Evolutionary conservation across 768 basidiomycete species (phyloP).

Genomic region (Podaxis carcinomalis): DNA sequence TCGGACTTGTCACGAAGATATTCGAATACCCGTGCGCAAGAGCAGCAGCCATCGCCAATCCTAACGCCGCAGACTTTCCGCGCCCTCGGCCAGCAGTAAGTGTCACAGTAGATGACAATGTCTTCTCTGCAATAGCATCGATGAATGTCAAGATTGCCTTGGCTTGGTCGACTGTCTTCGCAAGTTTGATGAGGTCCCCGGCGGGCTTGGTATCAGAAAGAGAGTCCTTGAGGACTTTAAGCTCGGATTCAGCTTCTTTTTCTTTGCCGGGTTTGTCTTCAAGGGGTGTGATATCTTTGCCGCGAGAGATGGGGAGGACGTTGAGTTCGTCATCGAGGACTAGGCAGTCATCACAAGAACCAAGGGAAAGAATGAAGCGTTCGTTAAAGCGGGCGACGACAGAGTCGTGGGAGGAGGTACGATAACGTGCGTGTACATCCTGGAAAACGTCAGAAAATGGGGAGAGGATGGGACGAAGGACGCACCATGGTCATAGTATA

Average conservation of each 20-base stretch:
- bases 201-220: conserved; percentile 82
- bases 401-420: conserved; percentile 85
- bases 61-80: conserved; percentile 96
- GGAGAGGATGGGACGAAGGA: neutral
- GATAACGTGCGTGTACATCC: conserved; percentile 95
- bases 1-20: conserved; percentile 96
- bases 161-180: conserved; percentile 92
- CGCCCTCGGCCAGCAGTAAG: conserved; percentile 93
- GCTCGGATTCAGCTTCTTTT: conserved; percentile 50
- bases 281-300: conserved; percentile 83
- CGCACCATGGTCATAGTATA: conserved; percentile 84
- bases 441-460: conserved; percentile 24
- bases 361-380: conserved; percentile 95
- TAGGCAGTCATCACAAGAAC: conserved; percentile 88
- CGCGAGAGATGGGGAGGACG: conserved; percentile 91
- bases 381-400: conserved; percentile 97
- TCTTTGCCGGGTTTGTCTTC: conserved; percentile 33
- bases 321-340: conserved; percentile 98
- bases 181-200: conserved; percentile 84
- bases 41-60: conserved; percentile 89
- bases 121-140: conserved; percentile 91
- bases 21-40: conserved; percentile 94
- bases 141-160: conserved; percentile 93
- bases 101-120: conserved; percentile 89
- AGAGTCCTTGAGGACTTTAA: conserved; percentile 74